Evolutionary conservation across 768 basidiomycete genomes (phyloP).

Genomic region (Tylopilus plumbeoviolaceoides): DNA sequence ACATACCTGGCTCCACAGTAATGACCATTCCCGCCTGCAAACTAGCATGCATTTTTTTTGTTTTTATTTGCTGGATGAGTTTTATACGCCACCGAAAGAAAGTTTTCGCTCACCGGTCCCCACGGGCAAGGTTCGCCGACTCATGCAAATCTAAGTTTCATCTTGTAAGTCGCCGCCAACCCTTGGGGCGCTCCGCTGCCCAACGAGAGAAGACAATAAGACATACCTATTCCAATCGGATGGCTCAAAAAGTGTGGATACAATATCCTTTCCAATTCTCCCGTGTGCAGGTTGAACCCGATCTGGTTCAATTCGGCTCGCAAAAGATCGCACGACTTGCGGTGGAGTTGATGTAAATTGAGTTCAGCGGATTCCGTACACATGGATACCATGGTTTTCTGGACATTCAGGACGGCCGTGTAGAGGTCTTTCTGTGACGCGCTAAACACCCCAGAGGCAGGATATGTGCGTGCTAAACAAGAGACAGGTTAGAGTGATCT

Average conservation of each 20-base stretch:
- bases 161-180: conserved; percentile 8
- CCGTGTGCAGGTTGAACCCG: conserved; percentile 37
- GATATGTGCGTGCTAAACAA: conserved; percentile 76
- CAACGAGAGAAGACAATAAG: background rate
- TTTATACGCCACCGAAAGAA: background rate
- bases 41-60: conserved; percentile 33
- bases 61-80: conserved; percentile 2
- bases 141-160: conserved; percentile 78
- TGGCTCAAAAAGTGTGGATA: conserved; percentile 95
- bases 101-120: conserved; percentile 41
- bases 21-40: conserved; percentile 85
- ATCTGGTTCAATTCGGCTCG: conserved; percentile 70
- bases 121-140: conserved; percentile 57
- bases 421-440: conserved; percentile 83
- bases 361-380: conserved; percentile 57
- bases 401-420: conserved; percentile 65
- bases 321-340: conserved; percentile 62
- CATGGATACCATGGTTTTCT: conserved; percentile 59
- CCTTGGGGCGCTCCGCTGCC: background rate
- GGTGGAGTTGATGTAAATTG: conserved; percentile 75
- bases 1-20: conserved; percentile 80
- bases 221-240: conserved; percentile 82
- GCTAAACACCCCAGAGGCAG: conserved; percentile 78
- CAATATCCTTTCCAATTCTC: conserved; percentile 63
- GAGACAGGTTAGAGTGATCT: conserved; percentile 2